Percentiles rank a stretch among this genome's conserved stretches.
phyloP scores from a whole-genome alignment of 2,329 filamentous ascomycete genomes.

The Ophiostoma triangulosporum region DNA sequence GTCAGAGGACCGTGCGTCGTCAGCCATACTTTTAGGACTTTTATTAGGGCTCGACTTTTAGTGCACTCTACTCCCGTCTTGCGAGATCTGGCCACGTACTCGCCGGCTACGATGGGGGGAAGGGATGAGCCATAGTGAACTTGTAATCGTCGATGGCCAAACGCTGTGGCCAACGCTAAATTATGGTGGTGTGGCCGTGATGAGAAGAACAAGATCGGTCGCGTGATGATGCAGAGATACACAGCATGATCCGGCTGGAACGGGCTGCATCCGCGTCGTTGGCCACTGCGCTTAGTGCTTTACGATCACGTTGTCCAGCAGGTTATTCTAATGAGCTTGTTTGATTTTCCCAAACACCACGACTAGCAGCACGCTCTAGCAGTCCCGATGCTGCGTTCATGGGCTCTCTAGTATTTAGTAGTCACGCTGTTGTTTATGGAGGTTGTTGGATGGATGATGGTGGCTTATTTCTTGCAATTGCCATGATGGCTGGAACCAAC shows the following conservation, averaged over 20 bases:
- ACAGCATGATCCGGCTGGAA: neutral
- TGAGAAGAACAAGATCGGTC: neutral
- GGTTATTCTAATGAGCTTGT: neutral
- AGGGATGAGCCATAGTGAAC: no score
- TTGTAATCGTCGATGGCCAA: neutral
- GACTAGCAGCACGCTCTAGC: neutral
- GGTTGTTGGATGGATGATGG: neutral
- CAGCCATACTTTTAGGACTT: conserved; percentile 3
- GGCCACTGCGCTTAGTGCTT: neutral
- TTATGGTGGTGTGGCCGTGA: neutral
- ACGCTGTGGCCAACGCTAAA: neutral
- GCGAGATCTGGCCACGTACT: no score
- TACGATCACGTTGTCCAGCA: no score
- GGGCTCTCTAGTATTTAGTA: neutral
- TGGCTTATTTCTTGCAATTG: no score
- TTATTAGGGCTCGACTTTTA: no score
- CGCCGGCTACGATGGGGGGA: no score
- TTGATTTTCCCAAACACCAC: no score
- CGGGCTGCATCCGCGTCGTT: neutral
- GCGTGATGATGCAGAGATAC: neutral
- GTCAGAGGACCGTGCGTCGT: conserved; percentile 6
- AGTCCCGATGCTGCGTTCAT: neutral
- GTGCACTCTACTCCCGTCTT: no score
- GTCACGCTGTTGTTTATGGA: no score
- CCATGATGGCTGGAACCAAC: no score